A percentile compares a stretch with the other conserved stretches of the same genome.
Evolutionary conservation across 352 stramenopile species (phyloP).

Genomic region (Phytophthora litchii): DNA sequence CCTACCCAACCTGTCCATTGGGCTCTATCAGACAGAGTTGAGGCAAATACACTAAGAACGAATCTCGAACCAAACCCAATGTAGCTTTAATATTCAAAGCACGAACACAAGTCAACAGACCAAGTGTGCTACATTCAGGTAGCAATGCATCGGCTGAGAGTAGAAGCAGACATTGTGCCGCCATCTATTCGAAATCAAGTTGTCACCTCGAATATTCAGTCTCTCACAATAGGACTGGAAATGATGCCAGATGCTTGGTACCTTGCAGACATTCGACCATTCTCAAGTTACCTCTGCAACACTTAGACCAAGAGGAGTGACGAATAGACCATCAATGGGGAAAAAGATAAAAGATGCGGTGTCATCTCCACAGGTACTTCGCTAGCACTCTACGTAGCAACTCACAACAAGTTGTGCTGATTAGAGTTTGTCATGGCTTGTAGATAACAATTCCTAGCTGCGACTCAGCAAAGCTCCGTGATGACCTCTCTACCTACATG

Average conservation of each 20-base stretch:
- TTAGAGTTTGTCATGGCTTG: background rate
- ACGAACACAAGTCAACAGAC: background rate
- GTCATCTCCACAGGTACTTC: background rate
- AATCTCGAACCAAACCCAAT: slow-evolving; percentile 22
- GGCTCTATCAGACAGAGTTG: slow-evolving; percentile 22
- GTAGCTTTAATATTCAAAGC: slow-evolving; percentile 30
- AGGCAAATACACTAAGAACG: slow-evolving; percentile 4
- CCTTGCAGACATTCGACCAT: slow-evolving; percentile 5
- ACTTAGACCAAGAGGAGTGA: no score
- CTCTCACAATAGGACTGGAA: background rate
- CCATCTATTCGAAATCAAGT: slow-evolving; percentile 29
- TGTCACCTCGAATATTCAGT: slow-evolving; percentile 6
- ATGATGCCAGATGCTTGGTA: slow-evolving; percentile 13
- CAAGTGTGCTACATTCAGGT: no score
- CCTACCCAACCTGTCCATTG: slow-evolving; percentile 14
- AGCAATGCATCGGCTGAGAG: background rate
- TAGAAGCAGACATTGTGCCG: background rate
- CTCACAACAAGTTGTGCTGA: slow-evolving; percentile 4
- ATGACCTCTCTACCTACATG: slow-evolving; percentile 16
- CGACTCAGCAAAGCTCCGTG: slow-evolving; percentile 15
- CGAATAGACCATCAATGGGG: slow-evolving; percentile 20
- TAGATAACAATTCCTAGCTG: slow-evolving; percentile 2
- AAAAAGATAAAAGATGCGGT: background rate
- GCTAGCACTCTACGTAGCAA: background rate
- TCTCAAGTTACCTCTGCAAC: slow-evolving; percentile 7